Evolutionary conservation across 305 asterid species (phyloP).

Genomic region (Fraxinus velutina): DNA sequence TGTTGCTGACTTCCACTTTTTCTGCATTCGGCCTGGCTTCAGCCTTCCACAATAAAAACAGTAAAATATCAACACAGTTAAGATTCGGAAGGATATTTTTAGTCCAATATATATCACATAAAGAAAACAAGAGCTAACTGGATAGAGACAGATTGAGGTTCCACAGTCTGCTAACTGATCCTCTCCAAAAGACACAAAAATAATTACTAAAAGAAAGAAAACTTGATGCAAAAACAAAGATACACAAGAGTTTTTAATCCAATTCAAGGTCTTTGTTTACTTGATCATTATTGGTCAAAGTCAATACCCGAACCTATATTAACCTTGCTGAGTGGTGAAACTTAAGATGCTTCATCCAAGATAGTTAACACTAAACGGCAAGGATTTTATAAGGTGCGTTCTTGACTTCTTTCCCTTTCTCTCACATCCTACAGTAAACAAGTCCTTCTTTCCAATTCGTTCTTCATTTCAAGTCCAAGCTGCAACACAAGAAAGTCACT

Average conservation of each 20-base stretch:
- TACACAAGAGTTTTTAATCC: constrained; percentile 17
- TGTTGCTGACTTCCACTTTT: neutral
- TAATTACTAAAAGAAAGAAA: constrained; percentile 7
- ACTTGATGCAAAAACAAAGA: neutral
- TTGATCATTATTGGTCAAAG: constrained; percentile 37
- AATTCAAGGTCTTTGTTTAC: constrained; percentile 39
- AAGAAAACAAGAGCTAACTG: neutral
- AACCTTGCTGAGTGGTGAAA: constrained; percentile 48
- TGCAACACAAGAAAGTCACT: constrained; percentile 15
- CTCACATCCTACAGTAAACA: constrained; percentile 32
- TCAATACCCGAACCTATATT: constrained; percentile 91
- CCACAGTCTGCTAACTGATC: constrained; percentile 18
- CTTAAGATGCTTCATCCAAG: constrained; percentile 14
- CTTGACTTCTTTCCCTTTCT: constrained; percentile 68
- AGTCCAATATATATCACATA: neutral
- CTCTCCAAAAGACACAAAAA: constrained; percentile 21
- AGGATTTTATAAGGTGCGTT: constrained; percentile 79
- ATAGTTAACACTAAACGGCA: constrained; percentile 32
- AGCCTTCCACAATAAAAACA: neutral
- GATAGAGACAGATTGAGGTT: constrained; percentile 14
- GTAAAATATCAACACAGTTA: neutral
- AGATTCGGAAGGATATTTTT: neutral
- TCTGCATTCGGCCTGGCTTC: neutral
- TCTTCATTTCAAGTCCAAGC: constrained; percentile 8
- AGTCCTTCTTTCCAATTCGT: constrained; percentile 26